A percentile compares a stretch with the other conserved stretches of the same genome.
These are phyloP conservation scores for Aspergillus sp. DNA, from an alignment of 2,329 filamentous ascomycete genomes.

Conservation along the genomic window DNA sequence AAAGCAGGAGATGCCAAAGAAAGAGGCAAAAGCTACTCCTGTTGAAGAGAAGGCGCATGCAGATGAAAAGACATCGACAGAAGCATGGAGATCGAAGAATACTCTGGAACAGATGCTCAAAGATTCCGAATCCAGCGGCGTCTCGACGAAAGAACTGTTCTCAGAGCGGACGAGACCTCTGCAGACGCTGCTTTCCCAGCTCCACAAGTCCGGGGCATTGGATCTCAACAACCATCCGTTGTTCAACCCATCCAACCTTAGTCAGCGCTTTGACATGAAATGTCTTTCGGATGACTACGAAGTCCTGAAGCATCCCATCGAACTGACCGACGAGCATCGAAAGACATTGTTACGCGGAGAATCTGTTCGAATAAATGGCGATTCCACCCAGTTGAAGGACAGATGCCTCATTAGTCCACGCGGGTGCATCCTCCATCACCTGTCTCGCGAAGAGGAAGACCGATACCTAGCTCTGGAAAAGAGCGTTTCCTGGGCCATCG, in stretches of 20 bases:
- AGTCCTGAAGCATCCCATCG: constrained; percentile 27
- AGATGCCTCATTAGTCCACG: constrained; percentile 37
- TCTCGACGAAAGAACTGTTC: constrained; percentile 32
- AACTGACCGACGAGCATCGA: constrained; percentile 35
- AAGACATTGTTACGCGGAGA: constrained; percentile 34
- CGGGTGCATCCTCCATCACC: constrained; percentile 36
- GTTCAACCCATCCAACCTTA: constrained; percentile 33
- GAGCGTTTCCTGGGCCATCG: constrained; percentile 19
- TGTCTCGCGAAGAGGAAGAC: constrained; percentile 38
- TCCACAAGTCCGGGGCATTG: constrained; percentile 28
- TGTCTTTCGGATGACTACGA: constrained; percentile 33
- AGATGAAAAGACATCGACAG: constrained; percentile 13
- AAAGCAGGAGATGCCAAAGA: constrained; percentile 10
- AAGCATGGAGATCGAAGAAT: constrained; percentile 31
- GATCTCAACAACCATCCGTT: constrained; percentile 31
- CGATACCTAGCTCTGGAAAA: constrained; percentile 38
- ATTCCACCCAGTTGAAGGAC: constrained; percentile 28
- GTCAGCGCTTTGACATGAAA: constrained; percentile 35
- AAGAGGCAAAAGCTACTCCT: constrained; percentile 12
- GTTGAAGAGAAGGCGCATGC: constrained; percentile 12
- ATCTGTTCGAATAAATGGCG: constrained; percentile 29
- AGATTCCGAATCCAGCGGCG: constrained; percentile 27
- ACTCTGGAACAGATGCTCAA: constrained; percentile 31
- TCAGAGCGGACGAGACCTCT: constrained; percentile 30
- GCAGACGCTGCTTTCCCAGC: constrained; percentile 29